These are phyloP conservation scores for Paraconiothyrium brasiliense DNA, from an alignment of 2,329 filamentous ascomycete species.

Conservation along the genomic window DNA sequence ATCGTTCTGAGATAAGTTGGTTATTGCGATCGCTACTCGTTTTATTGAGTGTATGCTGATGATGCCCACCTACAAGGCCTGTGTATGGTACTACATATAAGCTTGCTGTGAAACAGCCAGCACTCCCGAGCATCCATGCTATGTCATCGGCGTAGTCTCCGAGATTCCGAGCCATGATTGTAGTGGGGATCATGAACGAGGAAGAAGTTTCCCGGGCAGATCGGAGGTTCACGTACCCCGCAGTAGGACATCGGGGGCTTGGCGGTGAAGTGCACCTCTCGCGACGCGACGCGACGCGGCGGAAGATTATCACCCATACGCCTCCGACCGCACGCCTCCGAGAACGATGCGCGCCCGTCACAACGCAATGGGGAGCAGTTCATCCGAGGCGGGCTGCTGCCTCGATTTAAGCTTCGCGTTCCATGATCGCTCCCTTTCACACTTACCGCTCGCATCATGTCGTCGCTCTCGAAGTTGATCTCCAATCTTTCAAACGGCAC, in stretches of 20 bases:
- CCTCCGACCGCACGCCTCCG: not conserved
- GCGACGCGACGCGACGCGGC: slow-evolving; percentile 5
- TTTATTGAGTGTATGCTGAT: not conserved
- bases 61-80: slow-evolving; percentile 12
- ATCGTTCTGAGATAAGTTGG: not conserved
- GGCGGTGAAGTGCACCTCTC: slow-evolving; percentile 16
- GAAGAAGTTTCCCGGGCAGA: slow-evolving; percentile 22
- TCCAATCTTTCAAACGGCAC: slow-evolving; percentile 1
- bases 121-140: not conserved
- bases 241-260: slow-evolving; percentile 19
- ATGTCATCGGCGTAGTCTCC: slow-evolving; percentile 18
- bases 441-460: not conserved
- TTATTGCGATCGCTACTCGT: not conserved
- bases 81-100: not conserved
- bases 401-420: slow-evolving; percentile 1
- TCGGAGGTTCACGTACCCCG: slow-evolving; percentile 12
- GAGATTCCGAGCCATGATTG: slow-evolving; percentile 23
- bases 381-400: not conserved
- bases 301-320: slow-evolving; percentile 20
- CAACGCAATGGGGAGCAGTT: slow-evolving; percentile 1
- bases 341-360: not conserved
- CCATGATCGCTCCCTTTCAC: slow-evolving; percentile 2
- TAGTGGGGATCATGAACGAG: slow-evolving; percentile 7
- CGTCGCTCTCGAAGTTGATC: not conserved
- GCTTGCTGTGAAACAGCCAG: not conserved